Base-by-base conservation (phyloP, 192 early-diverging fungal species). In the Allomyces arbusculus region DNA sequence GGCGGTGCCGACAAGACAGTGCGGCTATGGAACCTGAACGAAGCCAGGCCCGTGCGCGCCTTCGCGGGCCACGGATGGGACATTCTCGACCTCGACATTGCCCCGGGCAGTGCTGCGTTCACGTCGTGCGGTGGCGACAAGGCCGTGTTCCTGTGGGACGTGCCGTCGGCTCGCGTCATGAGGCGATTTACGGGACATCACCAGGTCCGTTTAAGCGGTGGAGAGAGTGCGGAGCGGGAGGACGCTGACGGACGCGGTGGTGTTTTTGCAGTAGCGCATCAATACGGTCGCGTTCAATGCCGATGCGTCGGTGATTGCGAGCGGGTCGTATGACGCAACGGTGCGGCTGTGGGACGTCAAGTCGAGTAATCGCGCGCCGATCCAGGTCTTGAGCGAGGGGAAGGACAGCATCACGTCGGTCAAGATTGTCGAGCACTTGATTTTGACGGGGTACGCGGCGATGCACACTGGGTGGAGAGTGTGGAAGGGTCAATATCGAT, bases 31-130 rank as follows among this genome's bases (percentile, higher is more conserved):
- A 89, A 87, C 68, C 16, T 28, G 25, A 19, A 26, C 43, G 58
- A 65, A 61, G 73, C 78, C 22, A 75, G 72, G 71, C 82, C 87
- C 20, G 83, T 98, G 11, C 87, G 89, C 50, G 82, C 79, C 0
- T 96, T 91, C 68, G 73, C 78, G 12, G 93, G 86, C 0, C 93
- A 98, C 70, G 91, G 91, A 12, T 86, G 89, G 75, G 89, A 87
- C 26, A 82, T 98, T 0, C 79, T 86, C 23, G 84, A 76, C 40
- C 43, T 91, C 26, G 76, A n/a, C 44, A 83, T 76, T 28, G 66
- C 85, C 2, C 65, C 70, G 24, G 86, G 85, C 72, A 83, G 87
- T 69, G 70, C 78, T 5, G 76, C 75, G 24, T 74, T 99, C 69
- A 87, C 84, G 24, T 89, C 89, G 24, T 87, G 89, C 66, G 88